Base-by-base conservation (phyloP, 2,329 filamentous ascomycete genomes). In the Aspergillus brasiliensis region DNA sequence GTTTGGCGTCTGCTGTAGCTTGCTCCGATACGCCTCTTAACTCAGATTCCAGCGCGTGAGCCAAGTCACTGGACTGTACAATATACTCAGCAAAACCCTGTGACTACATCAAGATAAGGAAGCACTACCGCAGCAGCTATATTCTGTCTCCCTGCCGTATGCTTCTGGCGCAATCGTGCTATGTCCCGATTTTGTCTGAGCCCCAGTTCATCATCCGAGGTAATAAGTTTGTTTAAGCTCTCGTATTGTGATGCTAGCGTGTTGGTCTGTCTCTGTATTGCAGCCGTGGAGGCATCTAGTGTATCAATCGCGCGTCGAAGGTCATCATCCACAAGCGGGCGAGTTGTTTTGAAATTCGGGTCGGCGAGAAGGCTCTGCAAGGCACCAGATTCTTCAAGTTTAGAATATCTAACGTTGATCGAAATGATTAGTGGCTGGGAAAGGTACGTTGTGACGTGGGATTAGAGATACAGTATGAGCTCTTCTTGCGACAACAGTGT, bases 401-500 rank as follows among this genome's bases (percentile, higher is more conserved):
- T 73, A 8, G 67, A 62, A 48, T 75, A 75, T 55, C 77, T 78
- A 48, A 49, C 8, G 6, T 23, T 11, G 48, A 51, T 5, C 42
- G 51, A 7, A 27, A 51, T 21, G 17, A 23, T 62, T 23, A 46
- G 25, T 21, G 42, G 27, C 37, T n/a, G 3, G 7, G 23, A 28
- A 27, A 31, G 25, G 5, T 31, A 5, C 28, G 8, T 10, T 31
- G n/a, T 17, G 27, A n/a, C n/a, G 27, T 8, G 17, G 17, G 17
- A 5, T 13, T 19, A 46, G 8, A 58, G 69, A 38, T 71, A 78
- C 77, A 78, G 51, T 51, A 62, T 63, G 23, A 75, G 63, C 65
- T 79, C 77, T 54, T 79, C 77, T 54, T 70, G 71, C 6, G 77
- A 77, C 54, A 79, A 67, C 37, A 78, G 66, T 5, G 74, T 77